Evolutionary conservation across 1,284 basidiomycete genomes (phyloP), one percentile per base, ranked within the genome.

Genomic region (Sporisorium graminicola): DNA sequence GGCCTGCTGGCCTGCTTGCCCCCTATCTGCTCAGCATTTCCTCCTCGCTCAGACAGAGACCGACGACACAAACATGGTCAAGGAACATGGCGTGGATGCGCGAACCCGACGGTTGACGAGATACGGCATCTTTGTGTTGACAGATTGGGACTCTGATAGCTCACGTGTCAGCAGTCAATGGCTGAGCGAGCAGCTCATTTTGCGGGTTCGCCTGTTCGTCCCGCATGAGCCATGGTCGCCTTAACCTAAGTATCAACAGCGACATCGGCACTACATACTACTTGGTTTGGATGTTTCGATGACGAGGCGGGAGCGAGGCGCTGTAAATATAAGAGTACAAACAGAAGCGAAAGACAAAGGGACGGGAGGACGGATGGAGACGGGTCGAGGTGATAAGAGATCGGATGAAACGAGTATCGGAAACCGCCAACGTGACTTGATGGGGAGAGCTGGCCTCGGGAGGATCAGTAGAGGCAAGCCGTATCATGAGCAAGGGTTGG

Each of bases 261-360:
- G 8, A 3, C 26, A n/a, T 27, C 29, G 31, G 27, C n/a, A 20
- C 27, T 13, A 9, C 4, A 13, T n/a, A 31, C 29, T 2, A 50
- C n/a, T 27, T 50, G 10, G n/a, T 31, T 50, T 33, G 49, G 26
- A 50, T 31, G 29, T 50, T 50, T 50, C 49, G 49, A 50, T 50
- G 20, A 42, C 42, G n/a, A 55, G 53, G 27, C 53, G 26, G 26
- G 13, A 55, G 29, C n/a, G 53, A 22, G 42, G 20, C 42, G 42
- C 22, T 20, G 56, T 14, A 24, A 46, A 10, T n/a, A 40, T 27
- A 58, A 40, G 35, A 56, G 43, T 60, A 44, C 35, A 60, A 55
- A 49, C 22, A 22, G 20, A 58, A 40, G 31, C 49, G 33, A 24
- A 35, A 16, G 20, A 33, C 18, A 46, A 16, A 44, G 37, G 16